These are phyloP conservation scores for Biscogniauxia mediterranea DNA, from an alignment of 2,329 filamentous ascomycete genomes.

Conservation along the genomic window DNA sequence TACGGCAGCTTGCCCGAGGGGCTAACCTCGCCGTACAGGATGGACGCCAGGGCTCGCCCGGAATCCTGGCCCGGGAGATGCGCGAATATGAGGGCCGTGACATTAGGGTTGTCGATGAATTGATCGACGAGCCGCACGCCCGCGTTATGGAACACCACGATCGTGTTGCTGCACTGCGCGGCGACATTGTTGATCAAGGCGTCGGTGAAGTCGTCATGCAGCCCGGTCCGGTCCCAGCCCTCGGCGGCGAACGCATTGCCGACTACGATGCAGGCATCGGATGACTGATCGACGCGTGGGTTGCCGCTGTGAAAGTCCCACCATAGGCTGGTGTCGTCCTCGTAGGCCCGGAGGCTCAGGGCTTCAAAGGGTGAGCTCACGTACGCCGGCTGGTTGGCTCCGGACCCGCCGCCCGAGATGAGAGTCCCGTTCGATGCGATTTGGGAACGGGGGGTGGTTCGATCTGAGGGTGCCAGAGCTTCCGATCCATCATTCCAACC, in stretches of 20 bases:
- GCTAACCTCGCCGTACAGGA: slow-evolving; percentile 63
- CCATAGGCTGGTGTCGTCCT: slow-evolving; percentile 45
- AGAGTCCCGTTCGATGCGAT: slow-evolving; percentile 46
- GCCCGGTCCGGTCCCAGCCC: slow-evolving; percentile 53
- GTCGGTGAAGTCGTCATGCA: slow-evolving; percentile 60
- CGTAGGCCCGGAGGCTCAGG: slow-evolving; percentile 39
- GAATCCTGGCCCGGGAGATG: slow-evolving; percentile 50
- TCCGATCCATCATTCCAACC: slow-evolving; percentile 32
- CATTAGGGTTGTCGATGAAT: slow-evolving; percentile 63
- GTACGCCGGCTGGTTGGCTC: slow-evolving; percentile 35
- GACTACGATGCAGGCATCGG: slow-evolving; percentile 59
- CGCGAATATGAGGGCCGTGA: slow-evolving; percentile 68
- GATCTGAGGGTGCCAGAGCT: slow-evolving; percentile 13
- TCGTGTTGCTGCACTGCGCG: slow-evolving; percentile 52
- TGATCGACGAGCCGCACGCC: slow-evolving; percentile 58
- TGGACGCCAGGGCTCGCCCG: slow-evolving; percentile 69
- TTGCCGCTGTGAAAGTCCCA: slow-evolving; percentile 45
- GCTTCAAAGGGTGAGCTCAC: slow-evolving; percentile 42
- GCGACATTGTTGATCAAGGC: slow-evolving; percentile 49
- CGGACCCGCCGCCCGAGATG: slow-evolving; percentile 30
- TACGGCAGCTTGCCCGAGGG: slow-evolving; percentile 50
- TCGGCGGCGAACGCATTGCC: slow-evolving; percentile 63
- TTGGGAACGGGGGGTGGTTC: slow-evolving; percentile 30
- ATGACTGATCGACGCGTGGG: slow-evolving; percentile 38
- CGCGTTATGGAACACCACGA: slow-evolving; percentile 63